Percentiles rank a stretch among this genome's conserved stretches.
Conservation (phyloP, 805 yeast genomes). For the Candida namnaoensis region DNA sequence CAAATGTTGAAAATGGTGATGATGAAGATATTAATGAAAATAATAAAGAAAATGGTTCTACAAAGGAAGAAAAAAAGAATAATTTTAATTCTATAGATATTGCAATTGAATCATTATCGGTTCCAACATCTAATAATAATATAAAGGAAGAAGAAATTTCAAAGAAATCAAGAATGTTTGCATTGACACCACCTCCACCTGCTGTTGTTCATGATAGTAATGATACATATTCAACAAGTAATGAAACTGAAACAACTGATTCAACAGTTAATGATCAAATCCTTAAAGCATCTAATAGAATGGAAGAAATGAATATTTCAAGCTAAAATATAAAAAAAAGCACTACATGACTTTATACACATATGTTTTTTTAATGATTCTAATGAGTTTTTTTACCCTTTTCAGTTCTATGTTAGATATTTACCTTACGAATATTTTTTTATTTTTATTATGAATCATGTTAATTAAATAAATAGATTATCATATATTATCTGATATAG, state of each 20-base stretch:
- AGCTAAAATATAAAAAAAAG: background rate
- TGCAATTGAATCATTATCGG: background rate
- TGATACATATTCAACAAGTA: background rate
- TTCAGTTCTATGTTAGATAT: too few relatives aligned
- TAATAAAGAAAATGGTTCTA: background rate
- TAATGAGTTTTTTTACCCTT: too few relatives aligned
- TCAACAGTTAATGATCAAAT: background rate
- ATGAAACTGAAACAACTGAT: conserved; percentile 1
- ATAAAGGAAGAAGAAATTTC: too few relatives aligned
- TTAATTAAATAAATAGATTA: too few relatives aligned
- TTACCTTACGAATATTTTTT: background rate
- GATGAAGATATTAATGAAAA: background rate
- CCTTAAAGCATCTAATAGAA: background rate
- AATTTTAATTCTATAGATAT: background rate
- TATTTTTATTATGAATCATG: background rate
- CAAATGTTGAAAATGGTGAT: background rate
- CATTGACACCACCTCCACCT: conserved; percentile 10
- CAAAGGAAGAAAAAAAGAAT: background rate
- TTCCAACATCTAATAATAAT: too few relatives aligned
- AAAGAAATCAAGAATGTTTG: conserved; percentile 3
- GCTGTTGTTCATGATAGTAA: background rate
- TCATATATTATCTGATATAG: background rate
- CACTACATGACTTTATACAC: too few relatives aligned
- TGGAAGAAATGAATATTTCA: background rate
- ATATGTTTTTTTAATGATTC: too few relatives aligned